These are phyloP conservation scores for Xanthoparmelia taractica DNA, from an alignment of 495 filamentous ascomycete species.

Conservation along the genomic window DNA sequence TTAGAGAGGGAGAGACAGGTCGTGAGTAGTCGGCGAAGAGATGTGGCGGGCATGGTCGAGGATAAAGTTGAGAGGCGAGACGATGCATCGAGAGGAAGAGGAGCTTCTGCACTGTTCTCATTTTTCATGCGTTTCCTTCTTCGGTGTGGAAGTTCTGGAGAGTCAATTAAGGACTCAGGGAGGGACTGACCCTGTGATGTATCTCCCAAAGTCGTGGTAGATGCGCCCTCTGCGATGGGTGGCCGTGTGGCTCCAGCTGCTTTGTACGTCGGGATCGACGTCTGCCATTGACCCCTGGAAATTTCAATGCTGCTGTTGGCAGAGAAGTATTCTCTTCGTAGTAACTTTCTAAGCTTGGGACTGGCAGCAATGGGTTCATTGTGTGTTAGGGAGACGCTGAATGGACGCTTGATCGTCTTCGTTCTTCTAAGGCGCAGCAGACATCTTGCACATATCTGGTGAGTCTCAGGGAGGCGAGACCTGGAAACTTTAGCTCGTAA, in stretches of 20 bases:
- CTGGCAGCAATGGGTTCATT: constrained; percentile 8
- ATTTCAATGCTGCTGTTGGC: constrained; percentile 17
- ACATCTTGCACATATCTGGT: constrained; percentile 18
- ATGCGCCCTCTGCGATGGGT: background rate
- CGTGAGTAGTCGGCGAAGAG: constrained; percentile 68
- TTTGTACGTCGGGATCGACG: background rate
- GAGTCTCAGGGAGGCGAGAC: background rate
- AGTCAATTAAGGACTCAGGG: background rate
- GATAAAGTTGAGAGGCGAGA: constrained; percentile 67
- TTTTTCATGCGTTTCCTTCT: constrained; percentile 46
- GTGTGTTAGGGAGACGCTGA: constrained; percentile 13
- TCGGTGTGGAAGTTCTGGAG: constrained; percentile 41
- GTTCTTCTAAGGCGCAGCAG: constrained; percentile 8
- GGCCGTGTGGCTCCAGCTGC: background rate
- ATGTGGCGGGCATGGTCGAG: constrained; percentile 56
- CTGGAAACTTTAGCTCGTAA: constrained; percentile 6
- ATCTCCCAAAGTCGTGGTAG: background rate
- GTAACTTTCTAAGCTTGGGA: constrained; percentile 8
- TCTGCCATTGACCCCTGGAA: background rate
- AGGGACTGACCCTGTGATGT: background rate
- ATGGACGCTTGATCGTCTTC: background rate
- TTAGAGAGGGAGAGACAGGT: constrained; percentile 88
- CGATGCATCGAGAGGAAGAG: constrained; percentile 75
- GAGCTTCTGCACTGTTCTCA: constrained; percentile 24
- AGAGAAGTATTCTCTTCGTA: constrained; percentile 27